phyloP scores from a whole-genome alignment of 305 asterid genomes.

The Fraxinus albicans region DNA sequence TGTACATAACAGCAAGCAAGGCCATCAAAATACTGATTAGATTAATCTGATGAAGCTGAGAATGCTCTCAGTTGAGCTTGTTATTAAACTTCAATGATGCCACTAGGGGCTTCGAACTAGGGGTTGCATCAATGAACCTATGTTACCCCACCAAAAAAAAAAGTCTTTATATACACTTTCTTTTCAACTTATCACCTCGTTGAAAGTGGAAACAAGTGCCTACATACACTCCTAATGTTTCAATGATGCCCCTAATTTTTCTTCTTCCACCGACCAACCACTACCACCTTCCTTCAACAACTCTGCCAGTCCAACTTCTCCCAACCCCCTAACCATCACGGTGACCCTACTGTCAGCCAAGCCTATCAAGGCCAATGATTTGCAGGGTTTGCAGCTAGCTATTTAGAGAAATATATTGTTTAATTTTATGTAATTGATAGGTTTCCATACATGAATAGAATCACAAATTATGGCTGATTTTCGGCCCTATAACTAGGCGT shows the following conservation, averaged over 20 bases:
- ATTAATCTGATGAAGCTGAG: constrained; percentile 1
- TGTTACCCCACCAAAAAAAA: background rate
- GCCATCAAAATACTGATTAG: background rate
- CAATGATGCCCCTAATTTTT: background rate
- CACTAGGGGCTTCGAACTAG: background rate
- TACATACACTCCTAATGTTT: background rate
- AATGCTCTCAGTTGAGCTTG: background rate
- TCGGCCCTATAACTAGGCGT: no score
- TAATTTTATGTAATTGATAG: no score
- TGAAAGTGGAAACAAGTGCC: background rate
- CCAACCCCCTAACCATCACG: background rate
- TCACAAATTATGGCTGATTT: no score
- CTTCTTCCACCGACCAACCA: background rate
- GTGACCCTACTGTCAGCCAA: no score
- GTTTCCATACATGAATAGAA: no score
- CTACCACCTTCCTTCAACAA: no score
- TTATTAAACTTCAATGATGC: background rate
- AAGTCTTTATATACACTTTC: background rate
- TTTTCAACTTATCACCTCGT: background rate
- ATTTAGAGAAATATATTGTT: no score
- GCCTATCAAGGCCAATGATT: no score
- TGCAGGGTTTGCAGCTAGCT: no score
- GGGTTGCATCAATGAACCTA: background rate
- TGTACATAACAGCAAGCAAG: background rate
- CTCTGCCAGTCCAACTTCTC: background rate